phyloP scores from a whole-genome alignment of 2,329 filamentous ascomycete species.

The Phyllosticta ampelicida region DNA sequence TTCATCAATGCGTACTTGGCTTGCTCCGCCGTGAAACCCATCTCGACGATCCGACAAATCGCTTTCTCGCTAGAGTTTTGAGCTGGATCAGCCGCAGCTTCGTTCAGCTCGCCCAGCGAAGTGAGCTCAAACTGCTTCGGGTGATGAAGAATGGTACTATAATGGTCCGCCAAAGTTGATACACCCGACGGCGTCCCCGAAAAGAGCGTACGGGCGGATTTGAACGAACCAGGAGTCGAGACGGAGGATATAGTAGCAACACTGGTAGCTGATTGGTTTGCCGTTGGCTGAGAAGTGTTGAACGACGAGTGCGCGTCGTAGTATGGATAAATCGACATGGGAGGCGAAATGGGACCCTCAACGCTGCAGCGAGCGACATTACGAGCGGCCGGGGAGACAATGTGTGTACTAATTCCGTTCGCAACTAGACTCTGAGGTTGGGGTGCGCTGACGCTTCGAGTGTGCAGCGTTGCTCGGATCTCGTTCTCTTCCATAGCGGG shows the following conservation, averaged over 20 bases:
- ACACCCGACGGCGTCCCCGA: background rate
- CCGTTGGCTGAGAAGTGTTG: background rate
- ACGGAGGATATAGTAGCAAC: background rate
- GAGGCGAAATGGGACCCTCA: background rate
- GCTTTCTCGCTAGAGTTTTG: conserved; percentile 47
- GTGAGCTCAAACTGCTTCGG: conserved; percentile 20
- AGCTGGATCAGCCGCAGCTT: conserved; percentile 23
- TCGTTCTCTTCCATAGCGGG: background rate
- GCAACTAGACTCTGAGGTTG: background rate
- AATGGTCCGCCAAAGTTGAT: background rate
- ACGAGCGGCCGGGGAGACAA: background rate
- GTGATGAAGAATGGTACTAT: conserved; percentile 18
- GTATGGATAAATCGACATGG: background rate
- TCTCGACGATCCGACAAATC: conserved; percentile 46
- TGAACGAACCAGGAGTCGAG: background rate
- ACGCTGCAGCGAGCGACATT: background rate
- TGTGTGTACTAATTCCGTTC: background rate
- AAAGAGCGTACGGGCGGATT: background rate
- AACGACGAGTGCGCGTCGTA: background rate
- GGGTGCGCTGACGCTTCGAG: background rate
- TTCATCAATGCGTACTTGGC: conserved; percentile 47
- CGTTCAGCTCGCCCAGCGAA: background rate
- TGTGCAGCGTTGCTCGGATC: background rate
- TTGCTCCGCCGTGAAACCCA: conserved; percentile 47
- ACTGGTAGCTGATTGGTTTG: background rate